Conservation (phyloP, 2,329 filamentous ascomycete genomes). For the Arthroderma sp. region DNA sequence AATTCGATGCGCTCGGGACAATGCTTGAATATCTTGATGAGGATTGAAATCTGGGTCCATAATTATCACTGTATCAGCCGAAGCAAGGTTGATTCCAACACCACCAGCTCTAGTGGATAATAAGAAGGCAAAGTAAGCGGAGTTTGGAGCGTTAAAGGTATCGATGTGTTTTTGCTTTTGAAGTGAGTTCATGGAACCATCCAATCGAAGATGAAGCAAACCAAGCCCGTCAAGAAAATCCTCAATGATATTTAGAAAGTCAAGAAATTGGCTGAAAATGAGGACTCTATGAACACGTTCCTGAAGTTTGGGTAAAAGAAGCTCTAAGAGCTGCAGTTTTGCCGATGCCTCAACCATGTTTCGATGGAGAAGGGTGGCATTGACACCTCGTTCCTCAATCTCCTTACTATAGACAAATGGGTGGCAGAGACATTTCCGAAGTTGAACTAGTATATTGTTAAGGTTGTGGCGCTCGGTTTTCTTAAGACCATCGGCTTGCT, state of each 20-base stretch:
- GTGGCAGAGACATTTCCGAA: slow-evolving; percentile 88
- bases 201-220: slow-evolving; percentile 63
- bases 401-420: slow-evolving; percentile 86
- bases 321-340: slow-evolving; percentile 70
- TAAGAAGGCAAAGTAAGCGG: slow-evolving; percentile 74
- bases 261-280: slow-evolving; percentile 90
- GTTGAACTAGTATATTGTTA: slow-evolving; percentile 90
- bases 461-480: slow-evolving; percentile 62
- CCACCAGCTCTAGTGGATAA: slow-evolving; percentile 89
- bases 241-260: slow-evolving; percentile 75
- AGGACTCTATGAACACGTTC: slow-evolving; percentile 79
- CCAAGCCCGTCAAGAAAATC: slow-evolving; percentile 74
- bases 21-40: slow-evolving; percentile 90
- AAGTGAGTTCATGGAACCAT: slow-evolving; percentile 66
- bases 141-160: slow-evolving; percentile 75
- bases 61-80: slow-evolving; percentile 95
- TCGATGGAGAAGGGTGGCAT: slow-evolving; percentile 50
- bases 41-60: slow-evolving; percentile 96
- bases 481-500: slow-evolving; percentile 47
- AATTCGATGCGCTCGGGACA: slow-evolving; percentile 89
- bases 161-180: slow-evolving; percentile 94
- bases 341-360: slow-evolving; percentile 85
- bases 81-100: slow-evolving; percentile 93
- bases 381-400: slow-evolving; percentile 68
- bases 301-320: slow-evolving; percentile 76